Percentiles rank a stretch among this genome's conserved stretches.
These are phyloP conservation scores for Puccinia horiana DNA, from an alignment of 1,284 basidiomycete genomes.

Conservation along the genomic window DNA sequence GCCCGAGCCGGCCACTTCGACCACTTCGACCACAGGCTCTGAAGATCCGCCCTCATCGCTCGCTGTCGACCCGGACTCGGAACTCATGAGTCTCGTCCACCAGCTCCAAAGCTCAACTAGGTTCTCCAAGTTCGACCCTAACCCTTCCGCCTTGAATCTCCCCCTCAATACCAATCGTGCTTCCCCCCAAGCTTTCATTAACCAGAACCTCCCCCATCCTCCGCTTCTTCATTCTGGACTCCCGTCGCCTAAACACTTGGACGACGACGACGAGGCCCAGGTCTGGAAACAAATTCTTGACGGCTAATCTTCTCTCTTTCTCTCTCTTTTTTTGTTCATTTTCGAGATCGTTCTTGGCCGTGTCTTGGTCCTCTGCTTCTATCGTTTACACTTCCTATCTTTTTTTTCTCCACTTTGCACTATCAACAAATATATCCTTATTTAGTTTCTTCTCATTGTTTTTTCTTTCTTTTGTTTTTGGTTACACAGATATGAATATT, in stretches of 20 bases:
- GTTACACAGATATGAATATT: too few relatives aligned
- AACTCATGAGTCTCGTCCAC: not conserved
- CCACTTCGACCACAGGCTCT: not conserved
- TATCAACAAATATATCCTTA: too few relatives aligned
- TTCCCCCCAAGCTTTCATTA: not conserved
- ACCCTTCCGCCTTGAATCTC: not conserved
- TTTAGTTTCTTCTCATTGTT: too few relatives aligned
- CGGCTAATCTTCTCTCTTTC: not conserved
- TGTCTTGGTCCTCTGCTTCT: too few relatives aligned
- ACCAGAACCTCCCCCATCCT: not conserved
- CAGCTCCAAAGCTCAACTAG: constrained; percentile 14
- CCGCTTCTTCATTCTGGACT: not conserved
- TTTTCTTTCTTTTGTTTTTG: too few relatives aligned
- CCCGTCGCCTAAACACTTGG: not conserved
- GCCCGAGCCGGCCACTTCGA: not conserved
- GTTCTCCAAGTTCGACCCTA: constrained; percentile 21
- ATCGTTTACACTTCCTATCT: too few relatives aligned
- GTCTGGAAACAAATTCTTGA: constrained; percentile 32
- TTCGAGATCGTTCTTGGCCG: not conserved
- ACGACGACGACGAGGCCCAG: constrained; percentile 11
- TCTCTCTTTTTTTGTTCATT: not conserved
- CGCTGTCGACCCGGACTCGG: not conserved
- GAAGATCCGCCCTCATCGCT: not conserved
- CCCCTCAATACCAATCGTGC: too few relatives aligned
- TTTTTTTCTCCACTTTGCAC: too few relatives aligned